phyloP scores from a whole-genome alignment of 768 basidiomycete species.

The Suillus plorans region DNA sequence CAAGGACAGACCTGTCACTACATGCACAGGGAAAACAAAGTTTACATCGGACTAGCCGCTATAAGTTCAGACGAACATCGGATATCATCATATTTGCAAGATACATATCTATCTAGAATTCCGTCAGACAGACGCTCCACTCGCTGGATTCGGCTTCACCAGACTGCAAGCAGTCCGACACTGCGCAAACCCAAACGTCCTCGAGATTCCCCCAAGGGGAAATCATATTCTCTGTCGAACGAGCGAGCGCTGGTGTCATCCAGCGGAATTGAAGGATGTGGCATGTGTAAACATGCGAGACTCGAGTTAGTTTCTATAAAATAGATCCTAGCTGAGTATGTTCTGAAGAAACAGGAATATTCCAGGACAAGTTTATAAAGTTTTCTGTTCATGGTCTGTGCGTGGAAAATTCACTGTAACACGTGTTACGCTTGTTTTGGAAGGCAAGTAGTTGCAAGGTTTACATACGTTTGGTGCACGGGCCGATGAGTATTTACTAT shows the following conservation, averaged over 20 bases:
- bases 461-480: no score
- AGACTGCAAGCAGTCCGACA: constrained; percentile 27
- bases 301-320: constrained; percentile 78
- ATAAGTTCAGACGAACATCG: no score
- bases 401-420: constrained; percentile 5
- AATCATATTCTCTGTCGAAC: constrained; percentile 67
- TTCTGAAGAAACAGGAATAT: constrained; percentile 46
- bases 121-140: constrained; percentile 65
- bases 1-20: no score
- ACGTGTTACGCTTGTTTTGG: not conserved
- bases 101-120: constrained; percentile 11
- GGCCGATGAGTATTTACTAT: no score
- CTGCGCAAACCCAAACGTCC: constrained; percentile 56
- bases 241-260: constrained; percentile 66
- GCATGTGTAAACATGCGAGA: constrained; percentile 81
- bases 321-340: constrained; percentile 83
- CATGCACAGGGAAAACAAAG: no score
- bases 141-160: constrained; percentile 41
- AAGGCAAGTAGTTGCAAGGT: no score
- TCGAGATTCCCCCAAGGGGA: constrained; percentile 44
- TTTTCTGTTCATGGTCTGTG: constrained; percentile 35
- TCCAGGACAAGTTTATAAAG: constrained; percentile 32
- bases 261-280: constrained; percentile 69
- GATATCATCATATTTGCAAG: no score
- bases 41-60: no score